Conservation (phyloP, 352 stramenopile species). For the Globisporangium canariense region DNA sequence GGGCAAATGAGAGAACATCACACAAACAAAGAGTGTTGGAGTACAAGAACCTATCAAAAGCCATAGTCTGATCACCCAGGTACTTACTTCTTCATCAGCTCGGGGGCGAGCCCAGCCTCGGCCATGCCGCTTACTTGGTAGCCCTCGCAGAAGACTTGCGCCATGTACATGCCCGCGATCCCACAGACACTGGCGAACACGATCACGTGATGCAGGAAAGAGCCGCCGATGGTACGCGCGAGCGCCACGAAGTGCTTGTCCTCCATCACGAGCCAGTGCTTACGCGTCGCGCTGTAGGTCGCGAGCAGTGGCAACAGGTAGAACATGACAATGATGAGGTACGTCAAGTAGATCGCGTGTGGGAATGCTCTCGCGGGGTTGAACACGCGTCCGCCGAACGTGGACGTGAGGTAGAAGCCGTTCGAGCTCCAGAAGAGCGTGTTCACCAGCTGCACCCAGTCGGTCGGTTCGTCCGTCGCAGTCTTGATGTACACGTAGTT, state of each 20-base stretch:
- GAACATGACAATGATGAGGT: slow-evolving; percentile 52
- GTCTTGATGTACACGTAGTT: slow-evolving; percentile 8
- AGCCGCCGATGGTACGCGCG: slow-evolving; percentile 60
- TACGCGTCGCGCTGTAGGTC: slow-evolving; percentile 38
- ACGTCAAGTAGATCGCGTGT: slow-evolving; percentile 66
- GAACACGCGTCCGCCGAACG: slow-evolving; percentile 82
- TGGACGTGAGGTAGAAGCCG: slow-evolving; percentile 80
- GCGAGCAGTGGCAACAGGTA: slow-evolving; percentile 86
- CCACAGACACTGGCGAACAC: slow-evolving; percentile 66
- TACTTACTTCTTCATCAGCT: slow-evolving; percentile 36
- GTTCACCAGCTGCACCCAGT: slow-evolving; percentile 86
- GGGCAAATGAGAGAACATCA: slow-evolving; percentile 2
- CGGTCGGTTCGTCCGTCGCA: slow-evolving; percentile 17
- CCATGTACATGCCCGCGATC: slow-evolving; percentile 85
- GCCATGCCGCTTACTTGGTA: slow-evolving; percentile 71
- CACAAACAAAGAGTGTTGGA: neutral
- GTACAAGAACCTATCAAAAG: too few species aligned
- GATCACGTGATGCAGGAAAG: slow-evolving; percentile 75
- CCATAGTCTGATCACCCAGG: neutral
- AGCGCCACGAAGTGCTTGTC: slow-evolving; percentile 79
- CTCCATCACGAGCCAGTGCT: slow-evolving; percentile 56
- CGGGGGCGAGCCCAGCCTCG: slow-evolving; percentile 69
- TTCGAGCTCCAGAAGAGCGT: slow-evolving; percentile 95
- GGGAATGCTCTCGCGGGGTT: slow-evolving; percentile 42
- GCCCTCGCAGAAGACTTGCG: slow-evolving; percentile 82